Conservation (phyloP, 495 filamentous ascomycete species). For the Aspergillus egyptiacus region DNA sequence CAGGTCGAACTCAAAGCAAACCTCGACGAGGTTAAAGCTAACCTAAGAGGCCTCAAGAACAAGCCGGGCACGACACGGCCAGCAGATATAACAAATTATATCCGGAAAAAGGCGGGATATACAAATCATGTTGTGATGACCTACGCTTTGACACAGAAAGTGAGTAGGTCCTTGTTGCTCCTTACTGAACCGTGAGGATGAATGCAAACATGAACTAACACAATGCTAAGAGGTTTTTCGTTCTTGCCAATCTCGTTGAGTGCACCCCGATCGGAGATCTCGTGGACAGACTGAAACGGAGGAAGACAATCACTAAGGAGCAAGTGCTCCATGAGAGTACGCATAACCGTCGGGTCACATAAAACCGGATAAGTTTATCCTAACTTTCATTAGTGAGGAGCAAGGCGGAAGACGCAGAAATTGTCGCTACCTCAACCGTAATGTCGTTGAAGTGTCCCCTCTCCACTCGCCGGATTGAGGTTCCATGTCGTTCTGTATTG, state of each 20-base stretch:
- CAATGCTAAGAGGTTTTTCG: slow-evolving; percentile 67
- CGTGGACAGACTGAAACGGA: slow-evolving; percentile 56
- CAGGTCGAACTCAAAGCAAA: slow-evolving; percentile 92
- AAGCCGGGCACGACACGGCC: slow-evolving; percentile 90
- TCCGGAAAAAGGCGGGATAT: slow-evolving; percentile 65
- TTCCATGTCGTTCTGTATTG: slow-evolving; percentile 69
- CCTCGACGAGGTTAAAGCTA: slow-evolving; percentile 76
- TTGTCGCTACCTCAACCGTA: slow-evolving; percentile 76
- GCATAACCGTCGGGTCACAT: slow-evolving; percentile 22
- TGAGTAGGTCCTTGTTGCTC: slow-evolving; percentile 23
- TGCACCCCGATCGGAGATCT: slow-evolving; percentile 65
- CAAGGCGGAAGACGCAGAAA: slow-evolving; percentile 79
- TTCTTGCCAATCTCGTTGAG: slow-evolving; percentile 69
- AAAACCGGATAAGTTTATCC: neutral
- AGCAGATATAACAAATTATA: slow-evolving; percentile 74
- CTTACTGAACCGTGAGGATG: neutral
- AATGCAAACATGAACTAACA: neutral
- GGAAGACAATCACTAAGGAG: slow-evolving; percentile 70
- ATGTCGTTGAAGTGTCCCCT: slow-evolving; percentile 91
- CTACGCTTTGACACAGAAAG: slow-evolving; percentile 87
- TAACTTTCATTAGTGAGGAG: slow-evolving; percentile 56
- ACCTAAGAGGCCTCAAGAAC: slow-evolving; percentile 88
- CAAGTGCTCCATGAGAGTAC: slow-evolving; percentile 79
- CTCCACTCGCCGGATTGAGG: slow-evolving; percentile 71
- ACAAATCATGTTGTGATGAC: slow-evolving; percentile 75